Evolutionary conservation across 164 flowering plant species (phyloP), one percentile per base, ranked within the genome.

Genomic region (Vitis labrusca): DNA sequence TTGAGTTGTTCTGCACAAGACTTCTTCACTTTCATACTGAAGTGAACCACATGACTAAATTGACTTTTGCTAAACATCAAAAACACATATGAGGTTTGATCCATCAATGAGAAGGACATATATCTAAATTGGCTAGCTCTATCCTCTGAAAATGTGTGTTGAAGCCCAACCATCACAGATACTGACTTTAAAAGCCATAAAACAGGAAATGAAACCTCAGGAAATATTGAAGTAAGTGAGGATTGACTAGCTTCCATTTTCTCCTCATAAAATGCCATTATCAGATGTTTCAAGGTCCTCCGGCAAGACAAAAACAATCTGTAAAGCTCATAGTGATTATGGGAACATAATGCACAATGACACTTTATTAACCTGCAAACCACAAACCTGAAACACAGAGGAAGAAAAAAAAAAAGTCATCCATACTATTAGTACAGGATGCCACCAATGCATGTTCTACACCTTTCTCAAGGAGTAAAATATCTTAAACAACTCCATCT

Each of bases 151-250:
- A 75, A 65, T 30, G 67, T 57, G 72, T 61, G 71, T 65, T 79
- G 79, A 55, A 82, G 65, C 5, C 68, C 81, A 74, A 77, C 73
- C 56, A 88, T 84, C 30, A 74, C 70, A 61, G 63, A 74, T 23
- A 83, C 71, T 4, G 99, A 91, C 74, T 86, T 88, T 44, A 78
- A 76, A 73, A 95, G 89, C 98, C 99, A 89, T 47, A 81, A 66
- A 61, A 74, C 19, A 58, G 84, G 77, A 67, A 69, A 66, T 59
- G 84, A 72, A 76, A 68, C 78, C 57, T 81, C 82, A 51, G 70
- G 76, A 10, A 84, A 50, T 29, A 72, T 67, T 11, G 75, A 30
- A 67, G 61, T 7, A 44, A 76, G 59, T 13, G 82, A 71, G 65
- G 77, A 75, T 54, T 78, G 76, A 70, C 65, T n/a, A 70, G 67